These are phyloP conservation scores for Phytopythium delawarense DNA, from an alignment of 352 stramenopile species.

Conservation along the genomic window DNA sequence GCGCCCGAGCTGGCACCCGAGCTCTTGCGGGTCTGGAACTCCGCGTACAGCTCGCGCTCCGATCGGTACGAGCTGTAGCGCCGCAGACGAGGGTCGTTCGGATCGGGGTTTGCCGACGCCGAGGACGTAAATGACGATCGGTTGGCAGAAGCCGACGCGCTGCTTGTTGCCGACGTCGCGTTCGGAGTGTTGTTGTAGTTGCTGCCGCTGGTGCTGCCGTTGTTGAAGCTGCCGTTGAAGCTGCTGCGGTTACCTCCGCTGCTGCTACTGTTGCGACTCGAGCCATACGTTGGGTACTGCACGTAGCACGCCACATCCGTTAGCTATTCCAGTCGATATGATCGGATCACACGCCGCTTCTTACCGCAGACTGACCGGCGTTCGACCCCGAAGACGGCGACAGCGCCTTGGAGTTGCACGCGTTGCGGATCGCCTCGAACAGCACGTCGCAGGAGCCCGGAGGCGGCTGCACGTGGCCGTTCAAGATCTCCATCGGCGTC, in stretches of 20 bases:
- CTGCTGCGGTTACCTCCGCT: slow-evolving; percentile 25
- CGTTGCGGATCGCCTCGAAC: slow-evolving; percentile 64
- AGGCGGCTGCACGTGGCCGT: slow-evolving; percentile 61
- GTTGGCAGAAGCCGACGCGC: neutral
- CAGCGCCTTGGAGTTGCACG: slow-evolving; percentile 14
- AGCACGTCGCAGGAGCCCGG: slow-evolving; percentile 58
- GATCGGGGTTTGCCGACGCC: slow-evolving; percentile 23
- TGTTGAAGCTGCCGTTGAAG: slow-evolving; percentile 12
- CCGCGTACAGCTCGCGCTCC: slow-evolving; percentile 72
- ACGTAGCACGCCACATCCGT: neutral
- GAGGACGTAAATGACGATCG: slow-evolving; percentile 18
- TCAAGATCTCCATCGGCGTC: slow-evolving; percentile 77
- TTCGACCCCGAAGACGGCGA: slow-evolving; percentile 5
- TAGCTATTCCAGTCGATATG: neutral
- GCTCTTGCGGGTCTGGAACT: slow-evolving; percentile 54
- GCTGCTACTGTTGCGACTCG: slow-evolving; percentile 17
- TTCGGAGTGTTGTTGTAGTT: slow-evolving; percentile 10
- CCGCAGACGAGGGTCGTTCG: slow-evolving; percentile 62
- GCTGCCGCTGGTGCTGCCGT: slow-evolving; percentile 7
- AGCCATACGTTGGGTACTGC: slow-evolving; percentile 19
- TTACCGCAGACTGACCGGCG: neutral
- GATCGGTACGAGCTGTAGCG: slow-evolving; percentile 80
- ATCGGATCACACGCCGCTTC: neutral
- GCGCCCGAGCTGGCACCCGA: slow-evolving; percentile 15
- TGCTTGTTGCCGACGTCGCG: slow-evolving; percentile 14